Percentiles rank a stretch among this genome's conserved stretches.
Conservation (phyloP, 2,329 filamentous ascomycete species). For the Ophiostoma fasciatum region DNA sequence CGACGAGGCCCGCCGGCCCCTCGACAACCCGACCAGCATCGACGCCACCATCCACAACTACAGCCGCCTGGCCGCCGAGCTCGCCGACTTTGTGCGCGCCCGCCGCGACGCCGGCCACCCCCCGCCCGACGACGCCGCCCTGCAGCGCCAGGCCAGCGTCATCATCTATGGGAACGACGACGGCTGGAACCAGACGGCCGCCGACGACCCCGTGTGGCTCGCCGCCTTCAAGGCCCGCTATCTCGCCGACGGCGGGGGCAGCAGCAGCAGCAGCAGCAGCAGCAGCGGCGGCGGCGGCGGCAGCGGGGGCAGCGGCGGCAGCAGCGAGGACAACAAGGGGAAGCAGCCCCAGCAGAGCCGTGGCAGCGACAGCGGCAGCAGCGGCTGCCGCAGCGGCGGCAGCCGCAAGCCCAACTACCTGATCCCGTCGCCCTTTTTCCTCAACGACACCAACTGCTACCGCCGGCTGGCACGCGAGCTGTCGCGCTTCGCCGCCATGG, state of each 20-base stretch:
- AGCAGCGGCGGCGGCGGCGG: no score
- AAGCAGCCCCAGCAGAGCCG: no score
- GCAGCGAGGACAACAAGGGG: no score
- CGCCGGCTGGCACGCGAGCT: slow-evolving; percentile 39
- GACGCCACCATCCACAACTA: slow-evolving; percentile 47
- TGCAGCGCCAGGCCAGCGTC: slow-evolving; percentile 42
- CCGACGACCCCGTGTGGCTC: slow-evolving; percentile 41
- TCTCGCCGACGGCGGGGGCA: neutral
- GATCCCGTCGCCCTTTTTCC: slow-evolving; percentile 27
- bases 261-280: neutral
- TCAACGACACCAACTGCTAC: slow-evolving; percentile 48
- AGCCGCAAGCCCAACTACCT: slow-evolving; percentile 9
- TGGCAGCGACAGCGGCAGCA: no score
- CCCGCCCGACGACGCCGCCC: slow-evolving; percentile 32
- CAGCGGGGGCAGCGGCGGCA: no score
- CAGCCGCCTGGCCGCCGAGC: slow-evolving; percentile 38
- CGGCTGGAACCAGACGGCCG: slow-evolving; percentile 48
- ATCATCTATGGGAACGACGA: slow-evolving; percentile 50
- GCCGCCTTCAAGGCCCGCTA: slow-evolving; percentile 34
- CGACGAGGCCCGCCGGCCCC: slow-evolving; percentile 30
- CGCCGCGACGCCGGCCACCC: slow-evolving; percentile 31
- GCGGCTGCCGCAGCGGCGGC: neutral
- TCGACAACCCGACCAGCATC: slow-evolving; percentile 36
- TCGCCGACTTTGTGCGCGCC: slow-evolving; percentile 34
- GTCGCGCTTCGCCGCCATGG: slow-evolving; percentile 33